Base-by-base conservation (phyloP, 2,329 filamentous ascomycete species). In the Aspergillus sp. region DNA sequence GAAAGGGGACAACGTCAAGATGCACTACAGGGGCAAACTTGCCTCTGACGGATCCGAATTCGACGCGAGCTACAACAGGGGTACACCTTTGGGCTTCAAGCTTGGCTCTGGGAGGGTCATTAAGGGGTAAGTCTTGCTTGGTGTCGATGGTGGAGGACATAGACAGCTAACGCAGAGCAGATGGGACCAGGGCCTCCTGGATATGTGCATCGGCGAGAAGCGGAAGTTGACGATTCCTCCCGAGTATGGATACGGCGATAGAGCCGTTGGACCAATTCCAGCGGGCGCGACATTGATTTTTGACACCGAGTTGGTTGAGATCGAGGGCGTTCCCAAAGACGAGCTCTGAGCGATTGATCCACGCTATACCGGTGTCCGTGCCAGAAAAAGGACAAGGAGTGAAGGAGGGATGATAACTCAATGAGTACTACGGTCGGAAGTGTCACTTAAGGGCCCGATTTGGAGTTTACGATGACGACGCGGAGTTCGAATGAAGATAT, bases 191-290 rank as follows among this genome's bases (percentile, higher is more conserved):
- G 93, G 93, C 50, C 83, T 98, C 40, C 68, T 95, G 54, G 90
- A 90, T 70, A 97, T 98, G 93, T 98, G 95, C 77, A 89, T 96
- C 67, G 93, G 95, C 61, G 93, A 98, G 82, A 93, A 93, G 82
- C 85, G 89, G 66, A 93, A 86, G 55, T 79, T 99, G 74, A 97
- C 89, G 19, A 95, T 99, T 56, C 91, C 92, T n/a, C 91, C 93
- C 19, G 85, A 88, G 70, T 80, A 89, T 70, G 95, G 86, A 48
- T 99, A 98, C 75, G 95, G 95, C 51, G 79, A 88, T 61, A 82
- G 86, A 54, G 82, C 76, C 39, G 84, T 90, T 72, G 92, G 92
- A 1, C 91, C 92, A 20, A 98, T 98, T 70, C 92, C 93, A 17
- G 86, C 84, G 4, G 88, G 87, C 33, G 86, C 89, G 20, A 58